These are phyloP conservation scores for Yueomyces sinensis DNA, from an alignment of 805 yeast species.

Conservation along the genomic window DNA sequence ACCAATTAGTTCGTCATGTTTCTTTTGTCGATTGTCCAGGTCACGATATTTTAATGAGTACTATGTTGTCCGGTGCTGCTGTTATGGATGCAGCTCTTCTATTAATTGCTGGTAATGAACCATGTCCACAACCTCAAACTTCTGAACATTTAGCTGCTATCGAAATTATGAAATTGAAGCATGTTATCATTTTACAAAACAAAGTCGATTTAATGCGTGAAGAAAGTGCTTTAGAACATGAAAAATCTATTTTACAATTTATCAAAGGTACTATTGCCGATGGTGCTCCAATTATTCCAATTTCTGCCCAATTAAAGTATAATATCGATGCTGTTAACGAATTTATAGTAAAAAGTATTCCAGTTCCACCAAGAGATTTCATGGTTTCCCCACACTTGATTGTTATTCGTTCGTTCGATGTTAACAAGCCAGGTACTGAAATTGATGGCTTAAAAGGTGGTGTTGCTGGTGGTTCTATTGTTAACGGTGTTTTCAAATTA, in stretches of 20 bases:
- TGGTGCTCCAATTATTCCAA: slow-evolving; percentile 98
- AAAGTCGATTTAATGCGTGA: slow-evolving; percentile 98
- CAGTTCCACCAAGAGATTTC: slow-evolving; percentile 94
- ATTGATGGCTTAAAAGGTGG: slow-evolving; percentile 97
- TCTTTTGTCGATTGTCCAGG: slow-evolving; percentile 99
- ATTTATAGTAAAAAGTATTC: slow-evolving; percentile 83
- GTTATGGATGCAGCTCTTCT: slow-evolving; percentile 99
- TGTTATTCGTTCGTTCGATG: slow-evolving; percentile 97
- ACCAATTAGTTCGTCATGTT: slow-evolving; percentile 85
- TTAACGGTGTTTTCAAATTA: slow-evolving; percentile 90
- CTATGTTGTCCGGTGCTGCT: slow-evolving; percentile 99
- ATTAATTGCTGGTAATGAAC: slow-evolving; percentile 94
- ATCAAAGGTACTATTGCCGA: slow-evolving; percentile 98
- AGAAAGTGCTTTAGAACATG: slow-evolving; percentile 90
- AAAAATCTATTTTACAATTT: slow-evolving; percentile 81
- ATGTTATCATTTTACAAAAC: slow-evolving; percentile 90
- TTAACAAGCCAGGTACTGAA: slow-evolving; percentile 97
- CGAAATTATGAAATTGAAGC: slow-evolving; percentile 96
- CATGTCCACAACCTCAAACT: slow-evolving; percentile 99
- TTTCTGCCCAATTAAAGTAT: slow-evolving; percentile 96
- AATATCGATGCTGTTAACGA: slow-evolving; percentile 98
- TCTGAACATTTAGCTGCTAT: slow-evolving; percentile 99
- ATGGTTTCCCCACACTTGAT: slow-evolving; percentile 86
- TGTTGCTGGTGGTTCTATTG: slow-evolving; percentile 98
- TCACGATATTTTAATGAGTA: slow-evolving; percentile 99